A percentile compares a stretch with the other conserved stretches of the same genome.
Conservation (phyloP, 129 eudicot species). For the Helianthus annuus region DNA sequence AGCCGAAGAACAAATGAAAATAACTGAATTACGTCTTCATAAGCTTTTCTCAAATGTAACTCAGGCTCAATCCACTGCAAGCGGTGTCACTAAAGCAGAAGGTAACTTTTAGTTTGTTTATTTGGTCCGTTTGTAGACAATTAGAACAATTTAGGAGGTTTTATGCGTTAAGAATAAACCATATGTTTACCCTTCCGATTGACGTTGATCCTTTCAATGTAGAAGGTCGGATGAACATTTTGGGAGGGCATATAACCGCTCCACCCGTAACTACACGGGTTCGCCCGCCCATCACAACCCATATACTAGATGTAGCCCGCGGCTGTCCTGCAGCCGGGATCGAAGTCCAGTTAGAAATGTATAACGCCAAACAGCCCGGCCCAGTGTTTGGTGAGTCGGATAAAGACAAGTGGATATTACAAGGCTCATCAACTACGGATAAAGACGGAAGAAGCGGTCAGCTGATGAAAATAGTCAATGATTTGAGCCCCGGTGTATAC, state of each 20-base stretch:
- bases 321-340: conserved; percentile 81
- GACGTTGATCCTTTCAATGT: conserved; percentile 42
- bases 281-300: conserved; percentile 95
- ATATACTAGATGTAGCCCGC: conserved; percentile 72
- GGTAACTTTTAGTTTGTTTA: conserved; percentile 42
- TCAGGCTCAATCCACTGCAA: conserved; percentile 31
- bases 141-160: not conserved
- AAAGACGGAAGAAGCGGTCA: conserved; percentile 91
- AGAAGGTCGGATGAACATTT: conserved; percentile 87
- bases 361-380: conserved; percentile 32
- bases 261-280: conserved; percentile 47
- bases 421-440: conserved; percentile 67
- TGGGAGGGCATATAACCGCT: conserved; percentile 73
- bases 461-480: conserved; percentile 60
- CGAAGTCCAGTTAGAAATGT: conserved; percentile 68
- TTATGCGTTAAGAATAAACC: not conserved
- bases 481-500: conserved; percentile 68
- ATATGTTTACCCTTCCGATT: conserved; percentile 16
- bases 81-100: conserved; percentile 66
- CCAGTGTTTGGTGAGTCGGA: conserved; percentile 53
- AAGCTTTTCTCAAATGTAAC: conserved; percentile 63
- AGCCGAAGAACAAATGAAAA: conserved; percentile 93
- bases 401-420: conserved; percentile 47
- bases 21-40: conserved; percentile 73
- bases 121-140: not conserved